phyloP scores from a whole-genome alignment of 2,329 filamentous ascomycete genomes.

The Alternaria sp. region DNA sequence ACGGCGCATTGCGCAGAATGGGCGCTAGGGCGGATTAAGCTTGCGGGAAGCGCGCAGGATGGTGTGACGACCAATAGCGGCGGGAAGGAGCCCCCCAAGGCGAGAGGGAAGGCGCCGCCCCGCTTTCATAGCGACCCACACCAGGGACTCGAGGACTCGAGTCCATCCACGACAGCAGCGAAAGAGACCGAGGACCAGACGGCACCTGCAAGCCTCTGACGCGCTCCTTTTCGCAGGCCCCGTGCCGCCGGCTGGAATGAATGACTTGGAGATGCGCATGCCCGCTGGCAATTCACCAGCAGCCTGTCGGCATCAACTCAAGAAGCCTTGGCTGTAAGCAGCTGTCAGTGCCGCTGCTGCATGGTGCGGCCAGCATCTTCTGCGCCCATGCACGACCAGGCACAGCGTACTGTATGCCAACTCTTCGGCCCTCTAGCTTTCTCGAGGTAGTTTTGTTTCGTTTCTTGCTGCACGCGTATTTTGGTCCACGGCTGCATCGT shows the following conservation, averaged over 20 bases:
- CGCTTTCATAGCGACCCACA: conserved; percentile 24
- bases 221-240: neutral
- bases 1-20: conserved; percentile 31
- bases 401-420: conserved; percentile 19
- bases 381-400: conserved; percentile 30
- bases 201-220: conserved; percentile 1
- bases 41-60: conserved; percentile 33
- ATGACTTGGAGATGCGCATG: conserved; percentile 21
- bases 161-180: conserved; percentile 19
- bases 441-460: conserved; percentile 35
- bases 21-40: conserved; percentile 33
- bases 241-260: conserved; percentile 8
- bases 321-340: conserved; percentile 25
- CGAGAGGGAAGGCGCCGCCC: conserved; percentile 33
- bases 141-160: conserved; percentile 21
- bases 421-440: conserved; percentile 20
- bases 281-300: conserved; percentile 25
- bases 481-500: conserved; percentile 36
- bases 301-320: conserved; percentile 21
- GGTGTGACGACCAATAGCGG: conserved; percentile 29
- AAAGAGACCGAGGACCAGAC: neutral
- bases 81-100: conserved; percentile 24
- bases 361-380: conserved; percentile 21
- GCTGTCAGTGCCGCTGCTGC: conserved; percentile 26
- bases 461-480: conserved; percentile 40